Conservation (phyloP, 2,329 filamentous ascomycete species). For the Torrubiellomyces zombiae region DNA sequence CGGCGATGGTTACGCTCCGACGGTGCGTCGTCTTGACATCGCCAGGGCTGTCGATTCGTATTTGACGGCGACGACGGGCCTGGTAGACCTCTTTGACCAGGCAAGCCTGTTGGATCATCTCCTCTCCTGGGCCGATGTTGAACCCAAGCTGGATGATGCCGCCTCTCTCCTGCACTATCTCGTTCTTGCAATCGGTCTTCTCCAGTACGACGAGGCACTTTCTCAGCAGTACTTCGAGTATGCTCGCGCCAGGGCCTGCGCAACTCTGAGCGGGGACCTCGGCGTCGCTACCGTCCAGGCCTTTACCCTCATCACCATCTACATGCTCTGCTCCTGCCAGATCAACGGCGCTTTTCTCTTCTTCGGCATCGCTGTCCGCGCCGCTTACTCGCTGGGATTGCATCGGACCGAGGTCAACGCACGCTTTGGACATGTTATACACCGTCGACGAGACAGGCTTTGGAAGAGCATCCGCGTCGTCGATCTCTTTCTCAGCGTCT, state of each 20-base stretch:
- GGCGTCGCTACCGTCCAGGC: constrained; percentile 32
- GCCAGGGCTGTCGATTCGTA: constrained; percentile 18
- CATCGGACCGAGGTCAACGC: constrained; percentile 37
- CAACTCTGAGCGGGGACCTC: constrained; percentile 26
- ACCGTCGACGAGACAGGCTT: constrained; percentile 28
- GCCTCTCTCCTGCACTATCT: constrained; percentile 29
- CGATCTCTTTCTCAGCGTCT: constrained; percentile 34
- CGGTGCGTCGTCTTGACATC: constrained; percentile 12
- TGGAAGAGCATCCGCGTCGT: constrained; percentile 37
- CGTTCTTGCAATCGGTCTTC: constrained; percentile 31
- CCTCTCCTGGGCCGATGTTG: constrained; percentile 22
- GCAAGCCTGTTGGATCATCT: constrained; percentile 22
- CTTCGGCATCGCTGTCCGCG: constrained; percentile 34
- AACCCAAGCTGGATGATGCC: constrained; percentile 17
- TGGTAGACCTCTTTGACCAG: constrained; percentile 32
- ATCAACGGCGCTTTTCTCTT: constrained; percentile 38
- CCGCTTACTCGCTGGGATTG: constrained; percentile 34
- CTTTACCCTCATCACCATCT: constrained; percentile 32
- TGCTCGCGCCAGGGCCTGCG: constrained; percentile 27
- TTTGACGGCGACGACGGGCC: constrained; percentile 23
- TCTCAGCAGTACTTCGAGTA: constrained; percentile 32
- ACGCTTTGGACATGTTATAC: constrained; percentile 27
- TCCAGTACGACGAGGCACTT: constrained; percentile 21
- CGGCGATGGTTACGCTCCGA: constrained; percentile 11
- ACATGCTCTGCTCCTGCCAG: constrained; percentile 37